Conservation (phyloP, 495 filamentous ascomycete species). For the Lepidopterella palustris region DNA sequence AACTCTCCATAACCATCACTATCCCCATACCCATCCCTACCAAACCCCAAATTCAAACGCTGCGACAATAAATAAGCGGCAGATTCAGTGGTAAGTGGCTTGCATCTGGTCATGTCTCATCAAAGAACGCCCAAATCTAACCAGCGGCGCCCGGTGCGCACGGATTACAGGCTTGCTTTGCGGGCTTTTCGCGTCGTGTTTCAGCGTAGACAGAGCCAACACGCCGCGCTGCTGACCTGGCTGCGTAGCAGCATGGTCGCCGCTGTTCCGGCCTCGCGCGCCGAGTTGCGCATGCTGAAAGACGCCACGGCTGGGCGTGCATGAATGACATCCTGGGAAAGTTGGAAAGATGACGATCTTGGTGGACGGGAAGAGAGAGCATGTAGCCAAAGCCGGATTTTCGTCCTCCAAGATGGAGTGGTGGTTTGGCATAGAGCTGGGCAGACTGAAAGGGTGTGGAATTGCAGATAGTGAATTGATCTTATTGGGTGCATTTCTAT, state of each 20-base stretch:
- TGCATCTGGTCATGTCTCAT: slow-evolving; percentile 17
- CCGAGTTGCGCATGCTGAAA: slow-evolving; percentile 21
- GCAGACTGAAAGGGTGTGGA: background rate
- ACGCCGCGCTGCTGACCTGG: slow-evolving; percentile 33
- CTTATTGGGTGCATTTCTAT: too few species aligned
- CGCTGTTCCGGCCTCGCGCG: slow-evolving; percentile 7
- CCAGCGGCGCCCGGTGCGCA: too few species aligned
- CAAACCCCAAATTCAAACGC: too few species aligned
- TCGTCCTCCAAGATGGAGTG: background rate
- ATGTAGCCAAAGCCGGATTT: background rate
- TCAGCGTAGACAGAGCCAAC: slow-evolving; percentile 34
- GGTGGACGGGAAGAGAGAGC: background rate
- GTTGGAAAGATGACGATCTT: background rate
- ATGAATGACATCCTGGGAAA: background rate
- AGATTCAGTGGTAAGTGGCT: slow-evolving; percentile 59
- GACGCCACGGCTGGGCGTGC: slow-evolving; percentile 19
- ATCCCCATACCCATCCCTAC: too few species aligned
- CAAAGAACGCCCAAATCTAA: background rate
- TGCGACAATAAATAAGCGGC: slow-evolving; percentile 45
- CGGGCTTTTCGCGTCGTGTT: slow-evolving; percentile 35
- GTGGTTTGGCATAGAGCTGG: background rate
- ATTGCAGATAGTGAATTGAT: background rate
- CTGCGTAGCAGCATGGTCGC: slow-evolving; percentile 17
- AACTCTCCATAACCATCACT: too few species aligned
- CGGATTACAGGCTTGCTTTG: slow-evolving; percentile 37